These are phyloP conservation scores for Sutorius australiensis DNA, from an alignment of 768 basidiomycete genomes.

Conservation along the genomic window DNA sequence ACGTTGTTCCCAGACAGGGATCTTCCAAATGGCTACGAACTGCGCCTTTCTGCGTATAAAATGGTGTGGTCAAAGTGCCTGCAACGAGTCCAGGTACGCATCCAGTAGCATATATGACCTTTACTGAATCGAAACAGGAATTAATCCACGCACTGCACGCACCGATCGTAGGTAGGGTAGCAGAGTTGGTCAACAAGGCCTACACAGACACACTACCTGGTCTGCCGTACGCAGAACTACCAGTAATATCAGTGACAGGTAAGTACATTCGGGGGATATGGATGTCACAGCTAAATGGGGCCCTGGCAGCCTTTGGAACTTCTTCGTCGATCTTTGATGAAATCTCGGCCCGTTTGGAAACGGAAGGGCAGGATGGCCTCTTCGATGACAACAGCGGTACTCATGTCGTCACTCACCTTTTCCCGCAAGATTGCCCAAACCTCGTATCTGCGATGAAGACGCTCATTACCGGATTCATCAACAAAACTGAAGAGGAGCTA, in stretches of 20 bases:
- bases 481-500: constrained; percentile 31
- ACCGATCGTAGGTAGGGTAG: constrained; percentile 45
- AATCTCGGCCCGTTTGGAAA: constrained; percentile 37
- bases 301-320: constrained; percentile 39
- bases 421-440: constrained; percentile 56
- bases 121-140: constrained; percentile 30
- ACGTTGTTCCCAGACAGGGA: constrained; percentile 30
- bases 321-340: constrained; percentile 46
- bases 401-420: constrained; percentile 45
- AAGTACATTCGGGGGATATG: constrained; percentile 11
- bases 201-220: constrained; percentile 47
- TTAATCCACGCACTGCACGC: constrained; percentile 47
- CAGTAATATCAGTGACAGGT: constrained; percentile 58
- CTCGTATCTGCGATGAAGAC: constrained; percentile 50
- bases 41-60: constrained; percentile 52
- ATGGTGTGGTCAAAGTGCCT: constrained; percentile 59
- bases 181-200: constrained; percentile 40
- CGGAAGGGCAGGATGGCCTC: constrained; percentile 21
- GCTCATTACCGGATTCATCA: constrained; percentile 52
- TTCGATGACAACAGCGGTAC: constrained; percentile 15
- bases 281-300: constrained; percentile 1
- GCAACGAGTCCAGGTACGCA: constrained; percentile 48
- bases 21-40: constrained; percentile 29
- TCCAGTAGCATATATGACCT: not conserved
- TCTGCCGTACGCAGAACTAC: constrained; percentile 58